Base-by-base conservation (phyloP, 805 yeast genomes). In the Cephaloascus fragrans region DNA sequence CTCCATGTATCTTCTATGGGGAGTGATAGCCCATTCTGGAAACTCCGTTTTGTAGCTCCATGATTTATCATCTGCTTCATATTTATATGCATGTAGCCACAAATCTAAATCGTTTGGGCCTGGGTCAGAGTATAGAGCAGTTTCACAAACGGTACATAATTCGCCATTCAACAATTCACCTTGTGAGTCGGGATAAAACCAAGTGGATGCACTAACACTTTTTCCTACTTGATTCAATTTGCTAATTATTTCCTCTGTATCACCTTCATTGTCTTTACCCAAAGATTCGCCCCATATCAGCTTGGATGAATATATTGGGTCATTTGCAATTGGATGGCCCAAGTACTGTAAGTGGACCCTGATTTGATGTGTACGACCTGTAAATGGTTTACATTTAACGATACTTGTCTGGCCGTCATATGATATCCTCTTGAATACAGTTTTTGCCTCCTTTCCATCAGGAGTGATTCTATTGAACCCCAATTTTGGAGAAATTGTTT, bases 291-390 rank as follows among this genome's bases (percentile, higher is more conserved):
- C 40, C 19, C 18, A 42, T 15, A 33, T 16, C 12, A 18, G 18
- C 4, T n/a, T 28, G n/a, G 18, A 18, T 9, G 36, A 35, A 43
- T 67, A 67, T 10, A 56, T 47, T 19, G 51, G 54, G 56, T 90
- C 98, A 54, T 90, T 89, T 3, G 84, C 87, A 35, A 90, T 90
- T 0, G 97, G 96, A 52, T 67, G 73, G 0, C 97, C 97, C n/a
- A 93, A 49, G 47, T 69, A 82, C 58, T 89, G 96, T 41, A 93
- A 61, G 62, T 93, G 98, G 1, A 93, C 95, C 43, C 98, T 67
- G 37, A 93, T 88, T 55, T 90, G 98, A 57, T 90, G 98, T 0
- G 97, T 87, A 52, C 98, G 69, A 0, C 98, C 98, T 0, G 98
- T 90, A 15, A 73, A 61, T 1, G 98, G 98, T 46, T 67, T 72